Evolutionary conservation across 768 basidiomycete genomes (phyloP).

Genomic region (Collybia sp.): DNA sequence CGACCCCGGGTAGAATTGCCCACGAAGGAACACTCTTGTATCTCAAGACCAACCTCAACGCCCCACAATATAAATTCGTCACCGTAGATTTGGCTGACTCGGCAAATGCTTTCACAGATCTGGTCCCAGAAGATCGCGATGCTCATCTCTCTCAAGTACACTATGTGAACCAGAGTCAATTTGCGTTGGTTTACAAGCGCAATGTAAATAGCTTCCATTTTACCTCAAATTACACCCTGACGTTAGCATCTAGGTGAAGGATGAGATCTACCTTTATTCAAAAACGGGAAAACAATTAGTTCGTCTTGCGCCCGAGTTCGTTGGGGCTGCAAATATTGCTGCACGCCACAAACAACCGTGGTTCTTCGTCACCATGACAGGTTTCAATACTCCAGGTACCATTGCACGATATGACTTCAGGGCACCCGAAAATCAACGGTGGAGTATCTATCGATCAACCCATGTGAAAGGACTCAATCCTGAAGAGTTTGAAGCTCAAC

Average conservation of each 20-base stretch:
- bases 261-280: constrained; percentile 72
- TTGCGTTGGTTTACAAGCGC: constrained; percentile 63
- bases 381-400: constrained; percentile 72
- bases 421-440: constrained; percentile 41
- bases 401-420: constrained; percentile 61
- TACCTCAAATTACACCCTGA: neutral
- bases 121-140: constrained; percentile 66
- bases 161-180: constrained; percentile 46
- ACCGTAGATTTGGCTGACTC: constrained; percentile 55
- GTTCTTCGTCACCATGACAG: constrained; percentile 60
- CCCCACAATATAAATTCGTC: constrained; percentile 63
- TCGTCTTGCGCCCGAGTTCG: constrained; percentile 60
- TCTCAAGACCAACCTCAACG: constrained; percentile 59
- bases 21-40: constrained; percentile 63
- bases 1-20: constrained; percentile 40
- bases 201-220: constrained; percentile 44
- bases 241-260: constrained; percentile 52
- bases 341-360: constrained; percentile 49
- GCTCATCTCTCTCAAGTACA: constrained; percentile 52
- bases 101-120: constrained; percentile 42
- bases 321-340: constrained; percentile 56
- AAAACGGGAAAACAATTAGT: constrained; percentile 45
- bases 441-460: constrained; percentile 56
- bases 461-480: constrained; percentile 55
- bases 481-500: constrained; percentile 65